Evolutionary conservation across 306 rosid species (phyloP).

Genomic region (Myrica gale): DNA sequence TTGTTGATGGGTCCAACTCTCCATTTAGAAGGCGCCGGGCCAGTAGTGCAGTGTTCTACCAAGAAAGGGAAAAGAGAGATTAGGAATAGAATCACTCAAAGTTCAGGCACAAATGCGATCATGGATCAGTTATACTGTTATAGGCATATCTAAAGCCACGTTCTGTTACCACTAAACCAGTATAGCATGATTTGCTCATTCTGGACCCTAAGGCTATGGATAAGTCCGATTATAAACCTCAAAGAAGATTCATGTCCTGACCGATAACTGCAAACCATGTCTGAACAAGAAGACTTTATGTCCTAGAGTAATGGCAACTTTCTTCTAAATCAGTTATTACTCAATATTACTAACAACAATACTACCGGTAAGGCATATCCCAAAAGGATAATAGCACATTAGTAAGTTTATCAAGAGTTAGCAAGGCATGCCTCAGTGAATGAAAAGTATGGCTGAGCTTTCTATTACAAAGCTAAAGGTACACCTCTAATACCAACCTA

Average conservation of each 20-base stretch:
- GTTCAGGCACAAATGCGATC: background rate
- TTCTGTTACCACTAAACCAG: background rate
- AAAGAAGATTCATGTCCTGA: background rate
- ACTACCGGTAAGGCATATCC: background rate
- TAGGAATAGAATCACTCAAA: background rate
- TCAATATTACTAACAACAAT: background rate
- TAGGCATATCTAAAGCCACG: background rate
- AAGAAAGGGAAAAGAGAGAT: constrained; percentile 17
- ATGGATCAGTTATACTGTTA: background rate
- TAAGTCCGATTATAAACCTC: background rate
- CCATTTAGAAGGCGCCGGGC: constrained; percentile 70
- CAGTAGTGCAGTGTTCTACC: constrained; percentile 58
- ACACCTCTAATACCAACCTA: background rate
- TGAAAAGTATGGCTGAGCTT: background rate
- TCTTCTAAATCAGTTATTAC: too few species aligned
- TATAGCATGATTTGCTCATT: background rate
- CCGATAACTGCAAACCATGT: background rate
- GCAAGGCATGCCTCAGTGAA: background rate
- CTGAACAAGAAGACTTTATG: background rate
- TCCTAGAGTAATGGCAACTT: background rate
- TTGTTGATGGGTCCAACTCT: constrained; percentile 80
- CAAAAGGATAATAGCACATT: background rate
- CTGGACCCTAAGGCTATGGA: background rate
- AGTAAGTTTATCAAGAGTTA: background rate
- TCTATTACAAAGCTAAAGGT: background rate